Base-by-base conservation (phyloP, 2,329 filamentous ascomycete species). In the Xylariomycetidae sp. region DNA sequence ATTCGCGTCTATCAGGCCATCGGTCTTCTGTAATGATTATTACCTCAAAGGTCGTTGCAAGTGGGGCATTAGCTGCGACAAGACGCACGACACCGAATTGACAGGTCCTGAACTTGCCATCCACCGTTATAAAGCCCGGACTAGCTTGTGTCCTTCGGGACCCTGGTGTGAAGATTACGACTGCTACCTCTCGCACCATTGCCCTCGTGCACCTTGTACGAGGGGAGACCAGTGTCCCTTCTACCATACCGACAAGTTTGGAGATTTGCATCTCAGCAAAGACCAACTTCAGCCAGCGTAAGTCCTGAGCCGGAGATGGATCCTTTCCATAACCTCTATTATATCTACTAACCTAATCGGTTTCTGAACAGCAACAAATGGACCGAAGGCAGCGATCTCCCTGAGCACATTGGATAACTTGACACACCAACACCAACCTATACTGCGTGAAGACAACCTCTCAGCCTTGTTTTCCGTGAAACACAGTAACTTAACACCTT, bases 111-210 rank as follows among this genome's bases (percentile, higher is more conserved):
- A 58, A 37, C 45, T 58, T n/a, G 48, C 54, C 26, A 58, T 58
- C 22, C 56, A 58, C 34, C 53, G 56, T 34, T 58, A 58, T 40
- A 58, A 58, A 37, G 56, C 56, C 6, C 48, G 56, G 29, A 58
- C 56, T 15, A 58, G 54, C 37, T 37, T 57, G 28, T 58, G 56
- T 30, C 56, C 56, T 6, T 34, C 45, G 10, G 54, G 54, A 3
- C 54, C 54, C 2, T 50, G 50, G 30, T 58, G 56, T 29, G 49
- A 45, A 25, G 56, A 58, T 38, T 51, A 54, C 25, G 53, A 55
- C 22, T 58, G 56, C 41, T 58, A 58, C 38, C 48, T 58, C 22
- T 57, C 53, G 28, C 56, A 58, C 31, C 56, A 58, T 31, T 58
- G 56, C 31, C 50, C 56, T 27, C 50, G 53, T 10, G 20, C 35